Percentiles rank a stretch among this genome's conserved stretches.
These are phyloP conservation scores for Russula abietina DNA, from an alignment of 768 basidiomycete genomes.

Conservation along the genomic window DNA sequence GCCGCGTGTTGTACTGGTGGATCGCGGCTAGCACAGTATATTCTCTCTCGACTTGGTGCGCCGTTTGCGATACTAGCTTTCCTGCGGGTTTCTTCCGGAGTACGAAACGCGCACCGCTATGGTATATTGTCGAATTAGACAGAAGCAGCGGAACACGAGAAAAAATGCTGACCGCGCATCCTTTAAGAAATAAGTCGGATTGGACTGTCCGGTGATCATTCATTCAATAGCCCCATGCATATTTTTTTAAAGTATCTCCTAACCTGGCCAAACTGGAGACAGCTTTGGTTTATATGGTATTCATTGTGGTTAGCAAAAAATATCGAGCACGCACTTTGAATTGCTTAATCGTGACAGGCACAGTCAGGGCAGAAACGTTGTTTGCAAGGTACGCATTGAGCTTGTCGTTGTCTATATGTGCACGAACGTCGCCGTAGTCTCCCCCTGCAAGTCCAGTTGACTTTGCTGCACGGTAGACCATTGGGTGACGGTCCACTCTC, in stretches of 20 bases:
- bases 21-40: conserved; percentile 75
- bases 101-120: conserved; percentile 58
- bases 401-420: conserved; percentile 55
- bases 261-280: conserved; percentile 81
- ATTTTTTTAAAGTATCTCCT: conserved; percentile 20
- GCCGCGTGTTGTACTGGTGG: conserved; percentile 59
- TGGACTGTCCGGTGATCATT: conserved; percentile 52
- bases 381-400: conserved; percentile 61
- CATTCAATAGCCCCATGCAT: background rate
- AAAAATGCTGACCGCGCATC: conserved; percentile 53
- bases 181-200: conserved; percentile 92
- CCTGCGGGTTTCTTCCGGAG: conserved; percentile 92
- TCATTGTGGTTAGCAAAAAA: background rate
- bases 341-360: conserved; percentile 79
- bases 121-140: background rate
- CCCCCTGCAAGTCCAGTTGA: conserved; percentile 53
- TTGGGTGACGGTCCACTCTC: no score
- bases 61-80: conserved; percentile 78
- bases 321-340: conserved; percentile 62
- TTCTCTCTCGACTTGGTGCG: conserved; percentile 94
- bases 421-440: conserved; percentile 68
- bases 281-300: background rate
- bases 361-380: conserved; percentile 47
- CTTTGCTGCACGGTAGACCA: background rate
- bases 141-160: background rate